A percentile compares a stretch with the other conserved stretches of the same genome.
Evolutionary conservation across 164 flowering plant species (phyloP).

Genomic region (Vitis riparia): DNA sequence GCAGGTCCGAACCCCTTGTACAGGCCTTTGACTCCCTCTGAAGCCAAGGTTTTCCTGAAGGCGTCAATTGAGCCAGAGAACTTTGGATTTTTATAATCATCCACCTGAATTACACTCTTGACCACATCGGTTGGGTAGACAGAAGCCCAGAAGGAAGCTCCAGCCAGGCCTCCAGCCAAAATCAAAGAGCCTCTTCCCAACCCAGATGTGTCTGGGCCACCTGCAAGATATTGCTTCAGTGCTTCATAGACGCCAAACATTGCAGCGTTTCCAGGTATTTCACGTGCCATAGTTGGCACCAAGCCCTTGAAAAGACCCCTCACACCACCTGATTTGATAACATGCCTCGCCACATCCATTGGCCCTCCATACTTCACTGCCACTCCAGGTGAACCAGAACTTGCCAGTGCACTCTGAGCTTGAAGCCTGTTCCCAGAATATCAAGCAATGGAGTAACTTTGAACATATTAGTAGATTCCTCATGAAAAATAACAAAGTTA

Average conservation of each 20-base stretch:
- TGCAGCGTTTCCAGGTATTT: constrained; percentile 94
- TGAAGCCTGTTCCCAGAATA: constrained; percentile 62
- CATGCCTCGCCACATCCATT: constrained; percentile 90
- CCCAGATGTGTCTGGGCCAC: constrained; percentile 82
- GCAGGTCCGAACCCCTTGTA: constrained; percentile 98
- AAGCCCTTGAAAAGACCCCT: constrained; percentile 88
- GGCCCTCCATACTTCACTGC: constrained; percentile 91
- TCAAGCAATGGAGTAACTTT: no score
- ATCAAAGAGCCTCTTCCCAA: constrained; percentile 80
- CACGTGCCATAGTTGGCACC: constrained; percentile 88
- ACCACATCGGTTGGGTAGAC: constrained; percentile 96
- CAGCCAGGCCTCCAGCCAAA: constrained; percentile 89
- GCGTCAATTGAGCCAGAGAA: constrained; percentile 83
- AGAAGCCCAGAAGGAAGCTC: constrained; percentile 78
- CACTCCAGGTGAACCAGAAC: constrained; percentile 39
- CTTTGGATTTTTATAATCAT: constrained; percentile 82
- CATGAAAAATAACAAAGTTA: no score
- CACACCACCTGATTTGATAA: constrained; percentile 69
- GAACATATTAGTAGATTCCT: no score
- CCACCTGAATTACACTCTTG: constrained; percentile 92
- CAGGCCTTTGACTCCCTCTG: constrained; percentile 85
- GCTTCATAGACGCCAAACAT: constrained; percentile 95
- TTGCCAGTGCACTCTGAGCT: constrained; percentile 85
- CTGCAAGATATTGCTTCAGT: constrained; percentile 71
- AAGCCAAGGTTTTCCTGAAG: constrained; percentile 58